A percentile compares a stretch with the other conserved stretches of the same genome.
phyloP scores from a whole-genome alignment of 139 green algal species.

The Zygnema circumcarinatum region DNA sequence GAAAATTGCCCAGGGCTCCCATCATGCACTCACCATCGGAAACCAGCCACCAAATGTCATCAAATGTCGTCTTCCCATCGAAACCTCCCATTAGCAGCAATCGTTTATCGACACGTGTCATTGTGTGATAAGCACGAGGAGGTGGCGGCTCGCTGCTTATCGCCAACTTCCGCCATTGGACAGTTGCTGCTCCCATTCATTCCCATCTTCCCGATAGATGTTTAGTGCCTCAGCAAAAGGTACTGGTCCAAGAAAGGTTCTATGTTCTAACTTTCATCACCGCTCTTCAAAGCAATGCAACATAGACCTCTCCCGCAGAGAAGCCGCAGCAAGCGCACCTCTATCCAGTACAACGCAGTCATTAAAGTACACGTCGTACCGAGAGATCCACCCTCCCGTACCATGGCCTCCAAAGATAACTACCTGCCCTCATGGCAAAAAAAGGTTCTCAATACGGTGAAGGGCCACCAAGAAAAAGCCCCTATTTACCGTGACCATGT shows the following conservation, averaged over 20 bases:
- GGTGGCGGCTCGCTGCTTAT: slow-evolving; percentile 5
- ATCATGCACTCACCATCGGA: slow-evolving; percentile 28
- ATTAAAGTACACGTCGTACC: slow-evolving; percentile 54
- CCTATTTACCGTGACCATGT: no score
- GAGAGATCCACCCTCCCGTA: slow-evolving; percentile 45
- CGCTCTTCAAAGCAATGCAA: no score
- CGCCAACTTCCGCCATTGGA: slow-evolving; percentile 34
- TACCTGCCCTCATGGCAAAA: no score
- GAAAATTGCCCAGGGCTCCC: no score
- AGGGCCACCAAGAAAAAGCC: not conserved
- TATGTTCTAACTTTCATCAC: no score
- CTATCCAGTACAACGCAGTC: slow-evolving; percentile 46
- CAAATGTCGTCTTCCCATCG: slow-evolving; percentile 35
- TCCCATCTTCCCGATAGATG: not conserved
- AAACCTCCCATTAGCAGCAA: slow-evolving; percentile 20
- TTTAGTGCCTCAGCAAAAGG: no score
- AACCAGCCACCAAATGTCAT: slow-evolving; percentile 41
- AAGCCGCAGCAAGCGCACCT: no score
- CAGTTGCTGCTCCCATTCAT: slow-evolving; percentile 32
- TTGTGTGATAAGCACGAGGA: slow-evolving; percentile 30
- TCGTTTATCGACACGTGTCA: slow-evolving; percentile 19
- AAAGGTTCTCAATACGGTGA: not conserved
- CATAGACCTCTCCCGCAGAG: no score
- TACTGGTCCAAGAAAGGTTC: no score
- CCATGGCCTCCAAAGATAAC: slow-evolving; percentile 48